Evolutionary conservation across 495 filamentous ascomycete genomes (phyloP).

Genomic region (Penicillium daleae): DNA sequence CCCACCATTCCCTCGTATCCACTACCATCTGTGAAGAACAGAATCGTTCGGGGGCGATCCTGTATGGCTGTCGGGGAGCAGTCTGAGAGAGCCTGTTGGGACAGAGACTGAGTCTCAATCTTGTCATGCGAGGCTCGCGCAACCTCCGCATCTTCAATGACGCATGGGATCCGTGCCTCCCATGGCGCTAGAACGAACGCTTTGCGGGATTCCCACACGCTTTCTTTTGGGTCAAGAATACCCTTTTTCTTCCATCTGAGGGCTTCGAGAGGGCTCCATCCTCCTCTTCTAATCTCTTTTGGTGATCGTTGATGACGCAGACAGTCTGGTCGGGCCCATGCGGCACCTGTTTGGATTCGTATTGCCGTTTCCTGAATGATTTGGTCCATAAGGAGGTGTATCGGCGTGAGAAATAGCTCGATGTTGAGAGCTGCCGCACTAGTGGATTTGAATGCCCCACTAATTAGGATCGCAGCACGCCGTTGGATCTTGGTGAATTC

Average conservation of each 20-base stretch:
- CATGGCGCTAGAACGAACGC: neutral
- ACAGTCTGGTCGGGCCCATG: neutral
- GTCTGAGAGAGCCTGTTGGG: neutral
- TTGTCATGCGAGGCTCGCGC: neutral
- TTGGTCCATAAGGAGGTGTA: neutral
- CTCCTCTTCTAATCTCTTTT: neutral
- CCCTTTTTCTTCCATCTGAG: neutral
- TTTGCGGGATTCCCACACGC: neutral
- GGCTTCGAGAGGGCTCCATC: neutral
- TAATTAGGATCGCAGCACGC: slow-evolving; percentile 16
- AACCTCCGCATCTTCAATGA: neutral
- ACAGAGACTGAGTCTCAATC: too few species aligned
- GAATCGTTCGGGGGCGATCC: too few species aligned
- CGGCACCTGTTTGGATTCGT: neutral
- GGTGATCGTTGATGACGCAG: neutral
- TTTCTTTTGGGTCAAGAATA: neutral
- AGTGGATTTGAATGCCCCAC: neutral
- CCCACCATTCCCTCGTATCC: neutral
- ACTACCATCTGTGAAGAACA: neutral
- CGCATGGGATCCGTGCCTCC: neutral
- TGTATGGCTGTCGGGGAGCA: neutral
- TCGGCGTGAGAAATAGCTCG: neutral
- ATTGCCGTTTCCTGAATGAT: neutral
- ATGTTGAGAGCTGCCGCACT: neutral
- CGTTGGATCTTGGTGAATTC: slow-evolving; percentile 15